Evolutionary conservation across 768 basidiomycete species (phyloP).

Genomic region (Lactarius akahatsu): DNA sequence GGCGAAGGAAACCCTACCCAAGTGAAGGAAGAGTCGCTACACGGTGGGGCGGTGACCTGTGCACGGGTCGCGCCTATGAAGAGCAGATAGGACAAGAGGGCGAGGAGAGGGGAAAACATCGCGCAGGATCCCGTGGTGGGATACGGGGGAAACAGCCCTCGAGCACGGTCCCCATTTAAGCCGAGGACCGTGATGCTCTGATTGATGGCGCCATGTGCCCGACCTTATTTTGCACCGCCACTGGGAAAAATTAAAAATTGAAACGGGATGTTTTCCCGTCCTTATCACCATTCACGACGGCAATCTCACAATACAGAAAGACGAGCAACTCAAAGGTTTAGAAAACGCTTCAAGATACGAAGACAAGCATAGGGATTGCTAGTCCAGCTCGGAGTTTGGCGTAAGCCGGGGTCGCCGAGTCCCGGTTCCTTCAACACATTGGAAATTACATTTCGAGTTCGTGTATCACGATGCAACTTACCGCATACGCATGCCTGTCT

Average conservation of each 20-base stretch:
- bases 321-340: not conserved
- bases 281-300: not conserved
- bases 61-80: not conserved
- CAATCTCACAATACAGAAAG: not conserved
- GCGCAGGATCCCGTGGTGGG: not conserved
- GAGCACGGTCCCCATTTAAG: not conserved
- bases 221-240: not conserved
- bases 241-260: not conserved
- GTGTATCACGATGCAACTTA: not conserved
- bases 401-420: not conserved
- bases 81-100: not conserved
- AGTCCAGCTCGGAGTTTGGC: not conserved
- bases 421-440: not conserved
- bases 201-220: not conserved
- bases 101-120: constrained; percentile 1
- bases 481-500: not conserved
- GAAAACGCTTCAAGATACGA: not conserved
- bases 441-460: not conserved
- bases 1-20: constrained; percentile 23
- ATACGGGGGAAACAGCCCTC: not conserved
- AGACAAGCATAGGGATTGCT: not conserved
- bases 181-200: not conserved
- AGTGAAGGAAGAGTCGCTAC: not conserved
- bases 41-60: constrained; percentile 11
- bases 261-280: not conserved